Percentiles rank a stretch among this genome's conserved stretches.
phyloP scores from a whole-genome alignment of 768 basidiomycete genomes.

The Cubamyces lactineus region DNA sequence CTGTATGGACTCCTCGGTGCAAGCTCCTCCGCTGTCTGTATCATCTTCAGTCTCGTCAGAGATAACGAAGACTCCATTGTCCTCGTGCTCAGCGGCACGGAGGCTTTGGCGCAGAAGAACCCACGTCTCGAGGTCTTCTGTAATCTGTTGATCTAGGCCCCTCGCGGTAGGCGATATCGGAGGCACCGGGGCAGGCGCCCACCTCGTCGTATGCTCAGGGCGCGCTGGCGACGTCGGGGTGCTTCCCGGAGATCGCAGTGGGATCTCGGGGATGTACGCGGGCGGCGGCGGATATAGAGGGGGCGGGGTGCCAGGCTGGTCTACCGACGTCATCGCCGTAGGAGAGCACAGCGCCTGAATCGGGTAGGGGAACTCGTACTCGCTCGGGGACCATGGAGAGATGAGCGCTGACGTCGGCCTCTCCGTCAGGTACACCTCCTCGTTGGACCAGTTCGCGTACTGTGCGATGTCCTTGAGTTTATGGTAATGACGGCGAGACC shows the following conservation, averaged over 20 bases:
- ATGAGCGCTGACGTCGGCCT: slow-evolving; percentile 27
- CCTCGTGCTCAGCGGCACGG: neutral
- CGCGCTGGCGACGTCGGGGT: slow-evolving; percentile 3
- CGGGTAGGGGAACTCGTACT: slow-evolving; percentile 26
- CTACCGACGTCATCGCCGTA: neutral
- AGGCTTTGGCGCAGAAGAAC: neutral
- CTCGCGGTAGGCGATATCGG: neutral
- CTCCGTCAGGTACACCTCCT: slow-evolving; percentile 6
- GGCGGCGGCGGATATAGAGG: slow-evolving; percentile 30
- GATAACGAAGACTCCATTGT: slow-evolving; percentile 8
- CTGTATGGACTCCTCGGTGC: neutral
- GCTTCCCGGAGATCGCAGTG: slow-evolving; percentile 19
- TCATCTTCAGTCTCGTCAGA: slow-evolving; percentile 7
- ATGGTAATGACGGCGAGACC: slow-evolving; percentile 15
- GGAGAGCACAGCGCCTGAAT: slow-evolving; percentile 12
- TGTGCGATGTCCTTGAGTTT: slow-evolving; percentile 13
- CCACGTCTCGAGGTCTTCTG: slow-evolving; percentile 3
- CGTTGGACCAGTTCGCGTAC: slow-evolving; percentile 15
- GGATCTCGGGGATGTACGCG: slow-evolving; percentile 29
- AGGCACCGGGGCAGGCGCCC: neutral
- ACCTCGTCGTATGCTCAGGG: neutral
- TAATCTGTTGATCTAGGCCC: neutral
- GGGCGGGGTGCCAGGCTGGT: slow-evolving; percentile 19
- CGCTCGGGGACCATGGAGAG: slow-evolving; percentile 33
- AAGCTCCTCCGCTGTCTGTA: neutral